Conservation (phyloP, 2,329 filamentous ascomycete genomes). For the Cytospora paraplurivora region DNA sequence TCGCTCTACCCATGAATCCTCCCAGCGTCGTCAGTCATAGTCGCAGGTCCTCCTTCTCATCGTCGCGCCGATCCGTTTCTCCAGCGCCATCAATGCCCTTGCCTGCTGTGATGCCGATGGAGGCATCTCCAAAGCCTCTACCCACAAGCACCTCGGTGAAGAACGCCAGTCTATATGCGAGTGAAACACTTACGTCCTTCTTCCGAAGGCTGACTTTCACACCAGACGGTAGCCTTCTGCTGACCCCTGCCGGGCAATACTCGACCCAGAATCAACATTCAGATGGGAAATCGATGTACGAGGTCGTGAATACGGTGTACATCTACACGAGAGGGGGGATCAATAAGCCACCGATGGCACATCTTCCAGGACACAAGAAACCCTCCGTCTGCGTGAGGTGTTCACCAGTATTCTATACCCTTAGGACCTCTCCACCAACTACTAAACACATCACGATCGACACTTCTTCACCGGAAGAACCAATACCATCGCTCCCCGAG, state of each 20-base stretch:
- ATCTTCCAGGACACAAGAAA: slow-evolving; percentile 96
- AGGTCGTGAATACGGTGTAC: slow-evolving; percentile 96
- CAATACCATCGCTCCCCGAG: slow-evolving; percentile 82
- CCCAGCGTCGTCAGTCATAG: slow-evolving; percentile 87
- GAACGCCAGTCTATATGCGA: slow-evolving; percentile 90
- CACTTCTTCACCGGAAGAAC: slow-evolving; percentile 83
- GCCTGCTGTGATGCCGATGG: slow-evolving; percentile 92
- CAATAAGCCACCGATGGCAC: slow-evolving; percentile 93
- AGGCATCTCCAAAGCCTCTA: slow-evolving; percentile 80
- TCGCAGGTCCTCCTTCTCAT: slow-evolving; percentile 90
- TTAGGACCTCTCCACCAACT: slow-evolving; percentile 66
- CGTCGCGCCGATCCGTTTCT: slow-evolving; percentile 81
- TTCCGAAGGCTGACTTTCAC: slow-evolving; percentile 93
- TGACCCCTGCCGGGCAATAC: slow-evolving; percentile 95
- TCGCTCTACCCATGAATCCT: slow-evolving; percentile 93
- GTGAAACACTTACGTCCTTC: slow-evolving; percentile 96
- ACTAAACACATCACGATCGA: slow-evolving; percentile 94
- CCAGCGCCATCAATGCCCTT: slow-evolving; percentile 92
- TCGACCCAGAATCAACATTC: slow-evolving; percentile 72
- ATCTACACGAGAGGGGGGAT: slow-evolving; percentile 96
- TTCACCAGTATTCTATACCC: slow-evolving; percentile 84
- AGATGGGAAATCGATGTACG: slow-evolving; percentile 75
- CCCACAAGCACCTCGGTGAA: slow-evolving; percentile 62
- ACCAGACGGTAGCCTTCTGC: slow-evolving; percentile 88
- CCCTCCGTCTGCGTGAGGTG: slow-evolving; percentile 95